Evolutionary conservation across 495 filamentous ascomycete genomes (phyloP).

Genomic region (Zalerion maritima): DNA sequence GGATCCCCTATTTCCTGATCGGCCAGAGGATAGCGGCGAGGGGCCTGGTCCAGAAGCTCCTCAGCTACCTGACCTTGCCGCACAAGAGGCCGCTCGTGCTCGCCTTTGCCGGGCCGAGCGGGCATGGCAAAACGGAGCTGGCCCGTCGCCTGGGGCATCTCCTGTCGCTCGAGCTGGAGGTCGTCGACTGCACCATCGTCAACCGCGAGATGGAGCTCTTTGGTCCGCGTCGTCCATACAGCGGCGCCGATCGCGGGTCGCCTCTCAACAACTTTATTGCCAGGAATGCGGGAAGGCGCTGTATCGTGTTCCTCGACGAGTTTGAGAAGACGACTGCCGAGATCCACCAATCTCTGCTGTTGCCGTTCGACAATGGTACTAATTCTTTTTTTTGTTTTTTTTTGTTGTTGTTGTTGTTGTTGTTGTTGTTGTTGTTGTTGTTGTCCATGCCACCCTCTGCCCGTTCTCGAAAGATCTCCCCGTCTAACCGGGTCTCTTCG

Average conservation of each 20-base stretch:
- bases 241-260: constrained; percentile 22
- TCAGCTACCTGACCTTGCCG: constrained; percentile 14
- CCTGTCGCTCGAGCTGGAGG: constrained; percentile 24
- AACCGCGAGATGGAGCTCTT: constrained; percentile 29
- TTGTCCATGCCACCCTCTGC: too few species aligned
- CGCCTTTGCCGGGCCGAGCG: constrained; percentile 32
- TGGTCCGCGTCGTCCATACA: constrained; percentile 24
- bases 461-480: too few species aligned
- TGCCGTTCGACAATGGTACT: constrained; percentile 33
- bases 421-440: too few species aligned
- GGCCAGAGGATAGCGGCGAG: constrained; percentile 27
- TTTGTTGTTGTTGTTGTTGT: too few species aligned
- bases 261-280: constrained; percentile 40
- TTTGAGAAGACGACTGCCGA: constrained; percentile 39
- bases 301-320: constrained; percentile 42
- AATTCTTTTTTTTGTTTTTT: too few species aligned
- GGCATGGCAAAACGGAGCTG: constrained; percentile 40
- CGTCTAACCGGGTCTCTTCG: too few species aligned
- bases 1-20: constrained; percentile 30
- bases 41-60: constrained; percentile 17
- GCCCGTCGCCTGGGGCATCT: constrained; percentile 26
- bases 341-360: constrained; percentile 25
- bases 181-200: constrained; percentile 30
- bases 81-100: constrained; percentile 22
- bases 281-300: constrained; percentile 19